Percentiles rank a stretch among this genome's conserved stretches.
Conservation (phyloP, 306 rosid genomes). For the Macrotyloma uniflorum region DNA sequence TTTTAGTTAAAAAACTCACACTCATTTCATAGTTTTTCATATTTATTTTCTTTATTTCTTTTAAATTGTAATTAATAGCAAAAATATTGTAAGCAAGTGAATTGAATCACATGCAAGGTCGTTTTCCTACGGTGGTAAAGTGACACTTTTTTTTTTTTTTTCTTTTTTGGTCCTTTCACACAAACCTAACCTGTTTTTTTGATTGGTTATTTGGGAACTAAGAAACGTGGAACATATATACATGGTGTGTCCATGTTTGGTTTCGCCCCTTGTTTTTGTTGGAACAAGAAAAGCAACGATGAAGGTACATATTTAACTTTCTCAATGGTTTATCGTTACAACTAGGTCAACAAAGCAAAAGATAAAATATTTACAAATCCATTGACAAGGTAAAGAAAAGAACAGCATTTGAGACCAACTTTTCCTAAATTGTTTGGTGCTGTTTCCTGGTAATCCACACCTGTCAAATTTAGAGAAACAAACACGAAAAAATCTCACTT, state of each 20-base stretch:
- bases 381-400: neutral
- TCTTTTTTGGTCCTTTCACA: neutral
- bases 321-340: neutral
- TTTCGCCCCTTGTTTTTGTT: constrained; percentile 10
- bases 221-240: constrained; percentile 26
- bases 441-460: neutral
- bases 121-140: neutral
- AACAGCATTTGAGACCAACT: neutral
- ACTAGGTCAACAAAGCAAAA: neutral
- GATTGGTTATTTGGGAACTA: neutral
- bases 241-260: neutral
- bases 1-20: too few species aligned
- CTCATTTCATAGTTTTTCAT: too few species aligned
- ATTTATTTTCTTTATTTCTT: too few species aligned
- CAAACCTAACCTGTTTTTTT: constrained; percentile 26
- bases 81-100: too few species aligned
- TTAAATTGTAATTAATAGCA: too few species aligned
- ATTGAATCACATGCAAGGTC: neutral
- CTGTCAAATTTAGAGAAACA: neutral
- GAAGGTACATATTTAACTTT: neutral
- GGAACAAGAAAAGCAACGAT: neutral
- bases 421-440: neutral
- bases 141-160: neutral
- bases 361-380: neutral
- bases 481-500: neutral